phyloP scores from a whole-genome alignment of 1,284 basidiomycete species.

The Malassezia yamatoensis region DNA sequence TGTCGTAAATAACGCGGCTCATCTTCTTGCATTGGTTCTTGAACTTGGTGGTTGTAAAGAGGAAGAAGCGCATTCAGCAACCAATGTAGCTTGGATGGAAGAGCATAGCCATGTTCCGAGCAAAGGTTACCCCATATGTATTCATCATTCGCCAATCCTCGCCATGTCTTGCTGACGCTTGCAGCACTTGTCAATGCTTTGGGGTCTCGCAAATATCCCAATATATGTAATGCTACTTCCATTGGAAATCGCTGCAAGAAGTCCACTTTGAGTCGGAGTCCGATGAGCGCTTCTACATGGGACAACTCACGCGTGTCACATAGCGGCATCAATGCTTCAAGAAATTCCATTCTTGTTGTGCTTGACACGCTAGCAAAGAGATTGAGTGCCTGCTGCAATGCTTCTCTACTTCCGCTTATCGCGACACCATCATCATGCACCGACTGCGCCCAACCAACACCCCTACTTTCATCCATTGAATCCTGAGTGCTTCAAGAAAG shows the following conservation, averaged over 20 bases:
- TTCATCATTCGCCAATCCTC: conserved; percentile 67
- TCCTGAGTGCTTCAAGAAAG: not conserved
- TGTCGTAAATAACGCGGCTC: not conserved
- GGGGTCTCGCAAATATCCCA: conserved; percentile 73
- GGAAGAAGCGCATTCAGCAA: not conserved
- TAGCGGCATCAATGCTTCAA: conserved; percentile 32
- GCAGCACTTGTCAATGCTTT: conserved; percentile 63
- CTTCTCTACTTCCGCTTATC: not conserved
- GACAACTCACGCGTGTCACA: conserved; percentile 63
- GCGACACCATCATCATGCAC: not conserved
- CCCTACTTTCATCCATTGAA: not conserved
- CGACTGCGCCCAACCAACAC: not conserved
- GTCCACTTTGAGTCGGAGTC: conserved; percentile 73
- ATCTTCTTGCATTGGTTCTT: not conserved
- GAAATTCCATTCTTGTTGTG: conserved; percentile 15
- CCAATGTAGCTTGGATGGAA: conserved; percentile 9
- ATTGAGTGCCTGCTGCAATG: not conserved
- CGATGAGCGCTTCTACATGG: conserved; percentile 63
- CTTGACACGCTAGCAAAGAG: not conserved
- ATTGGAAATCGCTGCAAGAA: conserved; percentile 71
- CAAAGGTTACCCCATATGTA: conserved; percentile 75
- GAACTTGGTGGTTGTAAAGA: not conserved
- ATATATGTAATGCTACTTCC: conserved; percentile 71
- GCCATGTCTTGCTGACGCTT: conserved; percentile 69
- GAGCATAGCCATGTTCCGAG: conserved; percentile 41